Conservation (phyloP, 805 yeast genomes). For the Candida yuanshanica region DNA sequence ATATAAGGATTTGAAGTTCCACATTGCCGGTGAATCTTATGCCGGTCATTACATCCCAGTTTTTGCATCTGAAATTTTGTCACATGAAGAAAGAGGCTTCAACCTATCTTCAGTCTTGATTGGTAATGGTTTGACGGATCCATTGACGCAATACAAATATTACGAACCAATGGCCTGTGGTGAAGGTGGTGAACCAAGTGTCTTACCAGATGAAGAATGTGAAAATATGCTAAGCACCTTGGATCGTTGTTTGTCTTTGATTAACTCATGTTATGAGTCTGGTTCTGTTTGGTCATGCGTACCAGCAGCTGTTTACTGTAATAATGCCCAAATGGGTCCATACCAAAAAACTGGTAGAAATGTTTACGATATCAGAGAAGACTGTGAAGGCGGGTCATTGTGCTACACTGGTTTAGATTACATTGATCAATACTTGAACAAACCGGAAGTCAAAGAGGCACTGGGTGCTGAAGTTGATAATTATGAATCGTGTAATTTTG, state of each 20-base stretch:
- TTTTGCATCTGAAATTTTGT: conserved; percentile 74
- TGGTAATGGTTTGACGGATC: conserved; percentile 90
- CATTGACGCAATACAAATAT: conserved; percentile 69
- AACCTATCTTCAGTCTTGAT: conserved; percentile 73
- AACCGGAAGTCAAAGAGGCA: conserved; percentile 67
- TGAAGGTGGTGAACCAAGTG: conserved; percentile 76
- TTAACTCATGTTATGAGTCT: conserved; percentile 71
- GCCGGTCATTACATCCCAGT: conserved; percentile 94
- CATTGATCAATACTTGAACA: conserved; percentile 75
- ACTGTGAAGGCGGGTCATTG: conserved; percentile 63
- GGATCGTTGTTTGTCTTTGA: conserved; percentile 73
- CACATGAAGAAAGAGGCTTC: conserved; percentile 55
- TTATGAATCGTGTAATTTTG: conserved; percentile 72
- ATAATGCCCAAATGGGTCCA: conserved; percentile 75
- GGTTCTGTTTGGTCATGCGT: conserved; percentile 80
- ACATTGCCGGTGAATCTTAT: conserved; percentile 89
- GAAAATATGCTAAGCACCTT: conserved; percentile 57
- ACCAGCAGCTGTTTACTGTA: conserved; percentile 89
- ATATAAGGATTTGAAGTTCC: conserved; percentile 56
- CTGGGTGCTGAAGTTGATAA: conserved; percentile 86
- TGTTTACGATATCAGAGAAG: conserved; percentile 81
- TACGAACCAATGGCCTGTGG: conserved; percentile 96
- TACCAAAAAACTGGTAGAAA: conserved; percentile 82
- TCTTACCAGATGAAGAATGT: conserved; percentile 76
- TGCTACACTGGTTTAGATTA: conserved; percentile 79